These are phyloP conservation scores for Scopulariopsis brevicaulis DNA, from an alignment of 2,329 filamentous ascomycete genomes.

Conservation along the genomic window DNA sequence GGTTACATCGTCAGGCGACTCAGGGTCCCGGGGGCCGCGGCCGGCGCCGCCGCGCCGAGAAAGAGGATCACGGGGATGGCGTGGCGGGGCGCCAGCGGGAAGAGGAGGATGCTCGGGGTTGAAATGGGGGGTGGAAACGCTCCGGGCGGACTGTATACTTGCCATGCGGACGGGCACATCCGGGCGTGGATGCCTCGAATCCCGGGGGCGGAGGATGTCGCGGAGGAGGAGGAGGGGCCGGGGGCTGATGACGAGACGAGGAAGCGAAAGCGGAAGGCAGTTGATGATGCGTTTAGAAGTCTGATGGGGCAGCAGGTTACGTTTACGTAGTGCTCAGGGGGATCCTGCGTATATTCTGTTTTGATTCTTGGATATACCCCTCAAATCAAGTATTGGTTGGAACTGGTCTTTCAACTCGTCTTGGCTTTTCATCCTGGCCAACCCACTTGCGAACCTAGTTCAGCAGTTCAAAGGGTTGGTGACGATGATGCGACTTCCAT, in stretches of 20 bases:
- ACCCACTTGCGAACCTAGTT: too few species aligned
- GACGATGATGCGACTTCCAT: too few species aligned
- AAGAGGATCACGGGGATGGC: conserved; percentile 64
- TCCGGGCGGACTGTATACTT: conserved; percentile 58
- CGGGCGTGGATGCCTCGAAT: conserved; percentile 61
- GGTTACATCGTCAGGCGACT: conserved; percentile 63
- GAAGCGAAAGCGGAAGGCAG: conserved; percentile 58
- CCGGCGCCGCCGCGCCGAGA: conserved; percentile 32
- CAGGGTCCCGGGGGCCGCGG: conserved; percentile 46
- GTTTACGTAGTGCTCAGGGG: conserved; percentile 25
- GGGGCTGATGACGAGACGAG: conserved; percentile 26
- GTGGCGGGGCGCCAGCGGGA: conserved; percentile 57
- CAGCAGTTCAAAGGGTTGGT: too few species aligned
- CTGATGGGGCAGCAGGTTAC: conserved; percentile 63
- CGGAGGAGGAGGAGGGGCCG: conserved; percentile 34
- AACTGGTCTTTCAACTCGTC: too few species aligned
- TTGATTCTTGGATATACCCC: neutral
- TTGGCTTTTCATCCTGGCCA: too few species aligned
- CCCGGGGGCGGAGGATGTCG: conserved; percentile 27
- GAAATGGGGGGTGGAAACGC: conserved; percentile 47
- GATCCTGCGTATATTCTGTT: neutral
- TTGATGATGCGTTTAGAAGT: conserved; percentile 71
- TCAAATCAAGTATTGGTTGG: neutral
- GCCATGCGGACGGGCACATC: conserved; percentile 76
- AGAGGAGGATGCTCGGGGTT: conserved; percentile 41